A percentile compares a stretch with the other conserved stretches of the same genome.
Conservation (phyloP, 306 rosid species). For the Cyclanthera cordifolia region DNA sequence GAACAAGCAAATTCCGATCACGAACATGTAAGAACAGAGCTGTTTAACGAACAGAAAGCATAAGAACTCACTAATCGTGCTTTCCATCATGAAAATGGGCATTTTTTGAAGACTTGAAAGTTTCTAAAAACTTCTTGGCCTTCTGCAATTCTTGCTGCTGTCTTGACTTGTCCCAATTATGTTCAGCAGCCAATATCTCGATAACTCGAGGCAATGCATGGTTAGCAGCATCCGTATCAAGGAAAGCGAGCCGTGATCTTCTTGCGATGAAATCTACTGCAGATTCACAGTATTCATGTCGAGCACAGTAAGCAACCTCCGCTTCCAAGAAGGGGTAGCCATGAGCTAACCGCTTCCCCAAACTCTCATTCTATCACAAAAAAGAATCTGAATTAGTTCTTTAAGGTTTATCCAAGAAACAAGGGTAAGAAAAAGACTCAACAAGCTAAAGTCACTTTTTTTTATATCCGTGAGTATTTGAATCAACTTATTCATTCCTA, state of each 20-base stretch:
- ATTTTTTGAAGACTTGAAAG: slow-evolving; percentile 80
- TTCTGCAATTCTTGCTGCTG: slow-evolving; percentile 58
- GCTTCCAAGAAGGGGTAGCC: slow-evolving; percentile 95
- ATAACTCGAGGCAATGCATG: slow-evolving; percentile 74
- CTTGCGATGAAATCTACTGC: slow-evolving; percentile 93
- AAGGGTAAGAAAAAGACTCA: background rate
- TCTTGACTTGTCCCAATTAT: slow-evolving; percentile 71
- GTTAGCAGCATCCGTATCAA: slow-evolving; percentile 87
- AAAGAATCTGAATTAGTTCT: background rate
- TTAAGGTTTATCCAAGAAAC: background rate
- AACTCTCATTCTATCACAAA: slow-evolving; percentile 47
- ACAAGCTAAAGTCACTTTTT: background rate
- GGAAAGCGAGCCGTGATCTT: slow-evolving; percentile 92
- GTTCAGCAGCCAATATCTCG: slow-evolving; percentile 72
- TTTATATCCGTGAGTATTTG: background rate
- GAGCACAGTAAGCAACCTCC: slow-evolving; percentile 97
- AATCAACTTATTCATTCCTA: background rate
- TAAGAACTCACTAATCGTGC: slow-evolving; percentile 40
- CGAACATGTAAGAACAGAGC: background rate
- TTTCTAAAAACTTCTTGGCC: slow-evolving; percentile 54
- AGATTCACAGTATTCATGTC: slow-evolving; percentile 88
- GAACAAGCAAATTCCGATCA: background rate
- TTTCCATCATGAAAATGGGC: slow-evolving; percentile 88
- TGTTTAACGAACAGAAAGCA: background rate
- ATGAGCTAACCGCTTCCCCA: slow-evolving; percentile 95